A percentile compares a stretch with the other conserved stretches of the same genome.
These are phyloP conservation scores for Hansfordia pulvinata DNA, from an alignment of 2,329 filamentous ascomycete genomes.

Conservation along the genomic window DNA sequence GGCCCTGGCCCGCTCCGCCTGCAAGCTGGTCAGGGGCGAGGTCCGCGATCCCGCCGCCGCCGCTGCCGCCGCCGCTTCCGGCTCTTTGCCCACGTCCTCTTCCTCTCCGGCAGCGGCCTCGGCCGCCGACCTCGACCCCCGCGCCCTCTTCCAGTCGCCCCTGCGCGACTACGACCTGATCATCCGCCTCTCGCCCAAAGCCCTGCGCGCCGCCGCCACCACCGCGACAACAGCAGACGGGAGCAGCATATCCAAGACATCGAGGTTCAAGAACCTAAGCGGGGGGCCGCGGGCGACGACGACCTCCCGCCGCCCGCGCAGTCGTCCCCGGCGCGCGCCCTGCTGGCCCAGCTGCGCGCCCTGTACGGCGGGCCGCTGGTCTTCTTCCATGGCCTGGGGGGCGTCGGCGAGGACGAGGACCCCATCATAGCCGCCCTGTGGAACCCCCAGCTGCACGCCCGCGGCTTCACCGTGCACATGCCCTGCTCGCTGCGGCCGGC, in stretches of 20 bases:
- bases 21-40: constrained; percentile 41
- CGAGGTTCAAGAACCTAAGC: constrained; percentile 71
- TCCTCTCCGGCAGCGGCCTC: too few relatives aligned
- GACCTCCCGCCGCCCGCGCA: constrained; percentile 36
- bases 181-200: constrained; percentile 53
- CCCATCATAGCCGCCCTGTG: constrained; percentile 42
- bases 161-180: constrained; percentile 74
- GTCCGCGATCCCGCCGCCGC: constrained; percentile 38
- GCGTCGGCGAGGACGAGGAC: constrained; percentile 36
- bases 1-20: constrained; percentile 64
- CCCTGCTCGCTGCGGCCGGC: constrained; percentile 51
- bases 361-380: constrained; percentile 58
- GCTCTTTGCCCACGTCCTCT: too few relatives aligned
- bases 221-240: constrained; percentile 20
- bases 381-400: constrained; percentile 75
- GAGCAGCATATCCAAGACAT: too few relatives aligned
- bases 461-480: constrained; percentile 58
- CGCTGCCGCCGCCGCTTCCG: too few relatives aligned
- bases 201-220: constrained; percentile 26
- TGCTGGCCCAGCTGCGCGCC: constrained; percentile 53
- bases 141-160: constrained; percentile 57
- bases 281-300: constrained; percentile 31
- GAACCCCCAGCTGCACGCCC: constrained; percentile 37
- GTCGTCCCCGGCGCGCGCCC: constrained; percentile 46
- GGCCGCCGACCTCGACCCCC: constrained; percentile 37